phyloP scores from a whole-genome alignment of 257 asterid species.

The Salvia splendens region DNA sequence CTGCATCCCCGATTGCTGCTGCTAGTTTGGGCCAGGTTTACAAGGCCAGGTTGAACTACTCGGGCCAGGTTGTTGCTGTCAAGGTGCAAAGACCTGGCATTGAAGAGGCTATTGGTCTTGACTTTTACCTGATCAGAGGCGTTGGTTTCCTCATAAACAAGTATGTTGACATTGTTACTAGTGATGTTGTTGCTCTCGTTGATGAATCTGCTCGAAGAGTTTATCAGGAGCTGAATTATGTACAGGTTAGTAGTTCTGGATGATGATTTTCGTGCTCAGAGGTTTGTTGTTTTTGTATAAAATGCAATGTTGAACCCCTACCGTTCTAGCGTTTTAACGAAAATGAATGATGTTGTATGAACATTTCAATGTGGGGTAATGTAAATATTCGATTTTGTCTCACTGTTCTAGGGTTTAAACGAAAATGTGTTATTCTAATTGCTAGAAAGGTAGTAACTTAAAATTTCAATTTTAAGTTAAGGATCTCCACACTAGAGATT shows the following conservation, averaged over 20 bases:
- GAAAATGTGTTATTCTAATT: too few species aligned
- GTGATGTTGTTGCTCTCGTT: slow-evolving; percentile 87
- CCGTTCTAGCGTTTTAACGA: too few species aligned
- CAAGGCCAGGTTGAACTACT: slow-evolving; percentile 82
- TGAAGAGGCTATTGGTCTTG: slow-evolving; percentile 89
- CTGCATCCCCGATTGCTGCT: slow-evolving; percentile 96
- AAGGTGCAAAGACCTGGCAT: slow-evolving; percentile 98
- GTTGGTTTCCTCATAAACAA: slow-evolving; percentile 79
- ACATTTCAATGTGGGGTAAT: too few species aligned
- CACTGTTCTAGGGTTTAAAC: too few species aligned
- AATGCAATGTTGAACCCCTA: too few species aligned
- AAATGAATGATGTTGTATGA: too few species aligned
- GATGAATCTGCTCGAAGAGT: slow-evolving; percentile 97
- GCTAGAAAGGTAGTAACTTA: too few species aligned
- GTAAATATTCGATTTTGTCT: too few species aligned
- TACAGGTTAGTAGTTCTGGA: slow-evolving; percentile 57
- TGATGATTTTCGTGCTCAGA: too few species aligned
- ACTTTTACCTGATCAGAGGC: slow-evolving; percentile 89
- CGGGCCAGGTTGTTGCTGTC: slow-evolving; percentile 92
- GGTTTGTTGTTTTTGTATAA: neutral
- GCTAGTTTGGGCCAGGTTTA: slow-evolving; percentile 99
- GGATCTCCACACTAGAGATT: too few species aligned
- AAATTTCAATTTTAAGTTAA: too few species aligned
- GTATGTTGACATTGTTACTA: slow-evolving; percentile 71
- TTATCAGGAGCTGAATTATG: slow-evolving; percentile 96